Base-by-base conservation (phyloP, 805 yeast genomes). In the Lachancea lanzarotensis region DNA sequence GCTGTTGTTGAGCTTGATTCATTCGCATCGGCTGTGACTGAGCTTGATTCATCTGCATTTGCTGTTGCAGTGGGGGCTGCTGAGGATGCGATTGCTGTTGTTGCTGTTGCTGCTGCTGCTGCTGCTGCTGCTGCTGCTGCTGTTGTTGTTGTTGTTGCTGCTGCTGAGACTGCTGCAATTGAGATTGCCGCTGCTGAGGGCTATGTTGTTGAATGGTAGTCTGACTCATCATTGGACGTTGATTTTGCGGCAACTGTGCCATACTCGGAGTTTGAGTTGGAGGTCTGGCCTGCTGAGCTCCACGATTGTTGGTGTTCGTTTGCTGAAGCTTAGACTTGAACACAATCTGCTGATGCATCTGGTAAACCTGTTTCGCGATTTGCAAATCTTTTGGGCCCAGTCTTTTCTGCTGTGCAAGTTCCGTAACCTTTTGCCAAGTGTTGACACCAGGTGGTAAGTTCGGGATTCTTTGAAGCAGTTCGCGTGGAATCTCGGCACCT, bases 341-440 rank as follows among this genome's bases (percentile, higher is more conserved):
- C 9, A 81, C 71, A 46, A 81, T 60, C 52, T 79, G 86, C 47
- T 78, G 69, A 60, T 83, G 90, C 41, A 82, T 68, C 38, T 76
- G 73, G 61, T 87, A 87, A 8, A 83, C 78, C 47, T 78, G 82
- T 59, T 78, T 81, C 36, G 85, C 78, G 19, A 75, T 62, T 13
- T 76, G 76, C 68, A 82, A 66, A 22, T 75, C 76, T 29, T 78
- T 74, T 6, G 76, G 74, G 1, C 84, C 78, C 33, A 85, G 65
- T 47, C 77, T 69, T 47, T 78, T 79, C 50, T 76, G 73, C 51
- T 78, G 75, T 36, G 79, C 64, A 52, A 81, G 73, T 35, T 81
- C 82, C 62, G 81, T 78, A 25, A 87, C 78, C 58, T 81, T 85
- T 18, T 79, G 76, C 96, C 96, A 89, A 6, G 95, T 85, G 52